A percentile compares a stretch with the other conserved stretches of the same genome.
These are phyloP conservation scores for Xylaria bambusicola DNA, from an alignment of 495 filamentous ascomycete genomes.

Conservation along the genomic window DNA sequence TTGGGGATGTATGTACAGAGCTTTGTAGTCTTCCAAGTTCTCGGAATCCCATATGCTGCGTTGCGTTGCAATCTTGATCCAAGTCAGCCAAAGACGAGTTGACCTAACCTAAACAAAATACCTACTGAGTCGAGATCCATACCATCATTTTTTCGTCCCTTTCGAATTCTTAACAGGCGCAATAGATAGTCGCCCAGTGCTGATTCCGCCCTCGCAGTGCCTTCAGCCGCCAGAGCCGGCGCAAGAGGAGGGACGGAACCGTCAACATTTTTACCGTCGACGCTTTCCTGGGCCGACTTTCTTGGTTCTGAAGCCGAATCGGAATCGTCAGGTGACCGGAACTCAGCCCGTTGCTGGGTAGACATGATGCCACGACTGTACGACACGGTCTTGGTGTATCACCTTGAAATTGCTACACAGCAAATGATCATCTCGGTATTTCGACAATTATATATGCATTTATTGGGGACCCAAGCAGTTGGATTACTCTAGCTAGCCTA, in stretches of 20 bases:
- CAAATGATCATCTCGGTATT: conserved; percentile 1
- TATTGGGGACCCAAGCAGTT: neutral
- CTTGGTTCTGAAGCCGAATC: conserved; percentile 20
- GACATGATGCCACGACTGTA: conserved; percentile 21
- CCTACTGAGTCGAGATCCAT: conserved; percentile 31
- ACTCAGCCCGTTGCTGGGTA: conserved; percentile 15
- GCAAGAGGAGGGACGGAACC: conserved; percentile 1
- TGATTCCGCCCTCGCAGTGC: conserved; percentile 23
- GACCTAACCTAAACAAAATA: neutral
- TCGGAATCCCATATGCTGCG: conserved; percentile 35
- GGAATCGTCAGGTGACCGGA: conserved; percentile 7
- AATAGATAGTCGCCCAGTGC: conserved; percentile 27
- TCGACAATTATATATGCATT: conserved; percentile 5
- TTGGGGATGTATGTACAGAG: conserved; percentile 31
- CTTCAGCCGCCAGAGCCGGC: conserved; percentile 21
- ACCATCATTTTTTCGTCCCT: conserved; percentile 21
- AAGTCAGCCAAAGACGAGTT: conserved; percentile 6
- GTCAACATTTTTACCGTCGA: conserved; percentile 13
- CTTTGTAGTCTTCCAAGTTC: conserved; percentile 31
- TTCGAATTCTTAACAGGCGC: conserved; percentile 30
- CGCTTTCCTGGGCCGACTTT: conserved; percentile 14
- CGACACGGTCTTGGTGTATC: conserved; percentile 2
- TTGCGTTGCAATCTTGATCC: conserved; percentile 29
- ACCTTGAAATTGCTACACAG: neutral
- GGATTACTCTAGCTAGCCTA: neutral